Conservation (phyloP, 352 stramenopile genomes). For the Aphanomyces astaci region DNA sequence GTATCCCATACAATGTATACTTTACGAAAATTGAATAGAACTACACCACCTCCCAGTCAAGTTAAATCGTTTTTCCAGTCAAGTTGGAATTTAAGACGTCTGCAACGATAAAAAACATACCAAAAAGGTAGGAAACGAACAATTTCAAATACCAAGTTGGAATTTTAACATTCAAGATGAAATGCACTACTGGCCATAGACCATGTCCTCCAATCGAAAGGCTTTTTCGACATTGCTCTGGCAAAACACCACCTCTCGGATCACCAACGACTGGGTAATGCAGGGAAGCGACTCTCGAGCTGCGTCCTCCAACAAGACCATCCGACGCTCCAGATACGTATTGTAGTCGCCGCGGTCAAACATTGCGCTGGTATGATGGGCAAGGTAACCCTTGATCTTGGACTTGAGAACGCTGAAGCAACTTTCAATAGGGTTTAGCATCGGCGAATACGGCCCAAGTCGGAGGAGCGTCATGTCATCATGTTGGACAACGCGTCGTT, state of each 20-base stretch:
- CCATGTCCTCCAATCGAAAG: background rate
- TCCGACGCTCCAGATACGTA: background rate
- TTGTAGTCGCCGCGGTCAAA: background rate
- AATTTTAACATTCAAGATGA: background rate
- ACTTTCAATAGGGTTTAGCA: conserved; percentile 26
- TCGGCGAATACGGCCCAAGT: conserved; percentile 22
- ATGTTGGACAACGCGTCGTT: background rate
- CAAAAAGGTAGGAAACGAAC: background rate
- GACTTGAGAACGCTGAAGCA: conserved; percentile 19
- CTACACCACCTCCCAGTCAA: background rate
- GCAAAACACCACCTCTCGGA: background rate
- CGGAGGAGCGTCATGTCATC: conserved; percentile 23
- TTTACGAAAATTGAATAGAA: too few species aligned
- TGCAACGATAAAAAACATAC: background rate
- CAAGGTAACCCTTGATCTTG: background rate
- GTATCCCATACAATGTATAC: too few species aligned
- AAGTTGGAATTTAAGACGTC: background rate
- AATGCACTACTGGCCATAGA: background rate
- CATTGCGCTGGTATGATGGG: background rate
- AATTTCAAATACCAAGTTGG: background rate
- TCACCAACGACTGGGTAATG: background rate
- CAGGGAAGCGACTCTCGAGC: background rate
- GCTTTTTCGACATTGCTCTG: background rate
- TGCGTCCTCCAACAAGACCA: background rate
- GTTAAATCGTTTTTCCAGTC: too few species aligned